Evolutionary conservation across 306 rosid genomes (phyloP), one percentile per base, ranked within the genome.

Genomic region (Dryas octopetala): DNA sequence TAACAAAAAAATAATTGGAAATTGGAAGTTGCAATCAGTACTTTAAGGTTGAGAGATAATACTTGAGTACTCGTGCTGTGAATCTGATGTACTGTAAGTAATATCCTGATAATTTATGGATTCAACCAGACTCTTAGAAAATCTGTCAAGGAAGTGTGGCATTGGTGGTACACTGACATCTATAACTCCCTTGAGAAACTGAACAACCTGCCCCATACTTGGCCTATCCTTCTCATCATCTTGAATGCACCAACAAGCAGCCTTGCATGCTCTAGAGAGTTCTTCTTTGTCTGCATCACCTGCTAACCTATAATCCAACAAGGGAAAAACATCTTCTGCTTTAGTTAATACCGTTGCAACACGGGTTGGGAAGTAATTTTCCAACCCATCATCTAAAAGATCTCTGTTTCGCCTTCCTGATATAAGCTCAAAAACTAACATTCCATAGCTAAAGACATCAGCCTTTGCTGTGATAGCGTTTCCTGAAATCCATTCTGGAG

Each of bases 401-500:
- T 80, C 80, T n/a, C 77, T 61, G 81, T 85, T 87, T 72, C 85
- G 77, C 73, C 78, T 68, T 17, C 87, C 83, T 9, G 82, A 77
- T 12, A 87, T 75, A 4, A 80, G 43, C 66, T 84, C 85, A 54
- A 85, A 80, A 60, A 83, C 79, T 53, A 82, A 78, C 81, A 80
- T 81, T 5, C 85, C 84, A 0, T 78, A 84, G 79, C 88, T 84
- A 26, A 72, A 87, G 0, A 80, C 83, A 75, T 87, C 89, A 28
- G 78, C 89, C 76, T 87, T 85, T n/a, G 84, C 19, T 17, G 88
- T 78, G 74, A 84, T 44, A 1, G 86, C 70, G 43, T 62, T 86
- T 6, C 88, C 82, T 13, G 86, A 83, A 68, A 84, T 84, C 88
- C 88, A 87, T 53, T 87, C 84, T 2, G 87, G 87, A 10, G 88